Conservation (phyloP, 2,329 filamentous ascomycete species). For the Pleurostoma richardsiae region DNA sequence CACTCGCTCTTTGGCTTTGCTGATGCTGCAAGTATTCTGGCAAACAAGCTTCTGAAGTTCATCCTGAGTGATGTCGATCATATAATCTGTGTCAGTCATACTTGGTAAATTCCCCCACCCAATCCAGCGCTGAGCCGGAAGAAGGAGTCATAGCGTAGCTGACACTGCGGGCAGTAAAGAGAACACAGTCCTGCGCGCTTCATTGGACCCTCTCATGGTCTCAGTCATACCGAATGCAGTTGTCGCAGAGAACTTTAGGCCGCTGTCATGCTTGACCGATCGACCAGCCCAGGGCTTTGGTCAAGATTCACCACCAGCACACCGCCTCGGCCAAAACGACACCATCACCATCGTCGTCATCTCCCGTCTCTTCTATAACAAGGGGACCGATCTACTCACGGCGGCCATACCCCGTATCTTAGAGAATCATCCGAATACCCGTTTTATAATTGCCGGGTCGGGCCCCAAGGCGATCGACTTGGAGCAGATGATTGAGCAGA, state of each 20-base stretch:
- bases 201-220: constrained; percentile 92
- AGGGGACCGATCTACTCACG: constrained; percentile 94
- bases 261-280: constrained; percentile 44
- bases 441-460: constrained; percentile 93
- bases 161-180: constrained; percentile 65
- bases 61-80: constrained; percentile 95
- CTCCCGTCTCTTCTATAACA: constrained; percentile 96
- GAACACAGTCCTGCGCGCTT: constrained; percentile 92
- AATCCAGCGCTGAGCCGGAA: neutral
- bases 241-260: constrained; percentile 92
- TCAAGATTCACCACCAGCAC: constrained; percentile 49
- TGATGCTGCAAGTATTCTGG: constrained; percentile 90
- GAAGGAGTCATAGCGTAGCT: constrained; percentile 2
- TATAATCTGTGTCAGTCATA: constrained; percentile 97
- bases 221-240: constrained; percentile 97
- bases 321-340: constrained; percentile 73
- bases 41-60: constrained; percentile 96
- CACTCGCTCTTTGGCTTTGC: constrained; percentile 97
- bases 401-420: constrained; percentile 92
- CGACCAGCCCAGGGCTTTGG: constrained; percentile 24
- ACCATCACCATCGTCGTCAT: constrained; percentile 96
- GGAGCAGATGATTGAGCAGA: constrained; percentile 96
- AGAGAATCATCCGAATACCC: constrained; percentile 82
- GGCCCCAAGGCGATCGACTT: constrained; percentile 96
- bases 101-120: constrained; percentile 59